phyloP scores from a whole-genome alignment of 257 asterid species.

The Capsicum rhomboideum region DNA sequence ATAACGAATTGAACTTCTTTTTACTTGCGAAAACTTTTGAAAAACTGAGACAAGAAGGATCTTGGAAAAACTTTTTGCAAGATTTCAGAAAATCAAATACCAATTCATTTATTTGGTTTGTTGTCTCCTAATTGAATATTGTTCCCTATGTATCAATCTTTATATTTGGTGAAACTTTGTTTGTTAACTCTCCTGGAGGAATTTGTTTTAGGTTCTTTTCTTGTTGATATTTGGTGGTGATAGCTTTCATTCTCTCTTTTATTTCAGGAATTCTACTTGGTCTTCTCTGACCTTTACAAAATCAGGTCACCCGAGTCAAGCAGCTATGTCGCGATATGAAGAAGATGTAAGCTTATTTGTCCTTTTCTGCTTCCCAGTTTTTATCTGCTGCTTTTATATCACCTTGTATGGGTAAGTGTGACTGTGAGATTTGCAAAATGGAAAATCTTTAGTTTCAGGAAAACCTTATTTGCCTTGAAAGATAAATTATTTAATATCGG shows the following conservation, averaged over 20 bases:
- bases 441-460: neutral
- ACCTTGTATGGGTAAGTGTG: neutral
- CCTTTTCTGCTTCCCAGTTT: neutral
- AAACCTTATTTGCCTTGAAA: neutral
- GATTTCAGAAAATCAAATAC: neutral
- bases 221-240: neutral
- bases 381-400: neutral
- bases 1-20: neutral
- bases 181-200: neutral
- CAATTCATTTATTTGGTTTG: neutral
- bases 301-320: neutral
- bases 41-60: neutral
- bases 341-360: conserved; percentile 38
- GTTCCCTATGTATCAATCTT: neutral
- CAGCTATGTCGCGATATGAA: conserved; percentile 42
- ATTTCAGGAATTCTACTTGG: neutral
- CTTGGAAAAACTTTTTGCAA: neutral
- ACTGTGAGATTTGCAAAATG: neutral
- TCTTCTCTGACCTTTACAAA: neutral
- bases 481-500: neutral
- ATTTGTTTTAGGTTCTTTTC: neutral
- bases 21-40: neutral
- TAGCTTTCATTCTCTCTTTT: neutral
- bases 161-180: neutral
- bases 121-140: neutral